Evolutionary conservation across 2,329 filamentous ascomycete genomes (phyloP), one percentile per base, ranked within the genome.

Genomic region (Nothophoma quercina): DNA sequence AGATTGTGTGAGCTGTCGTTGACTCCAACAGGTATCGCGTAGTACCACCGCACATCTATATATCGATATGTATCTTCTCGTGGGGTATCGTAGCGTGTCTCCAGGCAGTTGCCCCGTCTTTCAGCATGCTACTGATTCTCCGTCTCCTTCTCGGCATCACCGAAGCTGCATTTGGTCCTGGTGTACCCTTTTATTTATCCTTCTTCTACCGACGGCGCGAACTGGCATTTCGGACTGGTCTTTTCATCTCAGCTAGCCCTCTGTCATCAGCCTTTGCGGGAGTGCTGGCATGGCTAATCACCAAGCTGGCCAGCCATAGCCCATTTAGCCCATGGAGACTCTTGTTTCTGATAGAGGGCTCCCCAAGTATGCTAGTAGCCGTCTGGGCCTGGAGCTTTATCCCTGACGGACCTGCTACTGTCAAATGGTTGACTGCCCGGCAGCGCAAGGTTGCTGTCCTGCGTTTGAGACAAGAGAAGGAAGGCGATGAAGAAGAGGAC

Each of bases 301-400:
- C 92, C 42, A 86, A 85, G 63, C 65, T 91, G 12, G 90, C 85
- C 42, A 77, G 84, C 39, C 67, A 80, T 55, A 79, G 83, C 1
- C 88, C 88, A 13, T 87, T 96, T 41, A 89, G 90, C 0, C 85
- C 89, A 4, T 96, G 92, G 92, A 84, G 92, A n/a, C 81, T 93
- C 2, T 80, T 96, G 22, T 96, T 96, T 67, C 81, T 96, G 7
- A 63, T 93, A 10, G 92, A 96, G 72, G 92, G 91, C 1, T 93
- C 96, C 55, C 92, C 92, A 1, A 91, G 89, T 21, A 83, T 96
- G 34, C 56, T 96, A 7, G 84, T 90, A 10, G 87, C 90, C 5
- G 85, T 89, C 0, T 80, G 88, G 58, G 89, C 90, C 10, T 96
- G 87, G 87, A 79, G 81, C 45, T 78, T 88, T 67, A 86, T 96